A percentile compares a stretch with the other conserved stretches of the same genome.
These are phyloP conservation scores for Adansonia digitata DNA, from an alignment of 345 rosid species.

Conservation along the genomic window DNA sequence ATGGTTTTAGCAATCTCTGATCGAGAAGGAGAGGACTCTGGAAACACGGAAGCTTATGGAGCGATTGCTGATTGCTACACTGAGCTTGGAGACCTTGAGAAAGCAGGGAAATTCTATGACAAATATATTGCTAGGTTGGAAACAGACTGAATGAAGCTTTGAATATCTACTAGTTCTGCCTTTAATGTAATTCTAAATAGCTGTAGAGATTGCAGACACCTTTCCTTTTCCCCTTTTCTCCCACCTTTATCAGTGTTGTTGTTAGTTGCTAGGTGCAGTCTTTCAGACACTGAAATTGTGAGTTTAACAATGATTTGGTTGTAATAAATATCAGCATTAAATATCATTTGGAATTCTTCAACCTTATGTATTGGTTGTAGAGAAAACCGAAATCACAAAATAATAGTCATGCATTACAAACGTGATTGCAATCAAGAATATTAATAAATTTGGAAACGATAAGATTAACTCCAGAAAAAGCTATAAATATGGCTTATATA, in stretches of 20 bases:
- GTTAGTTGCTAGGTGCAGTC: not conserved
- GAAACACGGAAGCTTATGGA: constrained; percentile 90
- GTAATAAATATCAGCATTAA: too few species aligned
- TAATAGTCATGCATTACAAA: too few species aligned
- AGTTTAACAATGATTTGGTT: not conserved
- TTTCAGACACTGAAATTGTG: not conserved
- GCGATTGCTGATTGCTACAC: constrained; percentile 96
- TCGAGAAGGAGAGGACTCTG: constrained; percentile 72
- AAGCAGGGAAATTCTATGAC: constrained; percentile 79
- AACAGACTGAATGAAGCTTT: constrained; percentile 39
- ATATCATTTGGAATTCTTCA: too few species aligned
- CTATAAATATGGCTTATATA: not conserved
- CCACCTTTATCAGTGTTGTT: not conserved
- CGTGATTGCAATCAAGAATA: too few species aligned
- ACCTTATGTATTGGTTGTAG: too few species aligned
- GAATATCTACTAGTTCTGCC: not conserved
- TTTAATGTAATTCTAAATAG: not conserved
- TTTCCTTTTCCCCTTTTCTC: not conserved
- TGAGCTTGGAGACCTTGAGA: constrained; percentile 89
- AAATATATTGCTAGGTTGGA: constrained; percentile 75
- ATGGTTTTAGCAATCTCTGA: constrained; percentile 75
- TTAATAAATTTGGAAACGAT: too few species aligned
- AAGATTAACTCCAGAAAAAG: not conserved
- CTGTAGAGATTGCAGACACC: not conserved
- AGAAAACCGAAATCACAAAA: too few species aligned